Evolutionary conservation across 129 eudicot species (phyloP).

Genomic region (Lactuca saligna): DNA sequence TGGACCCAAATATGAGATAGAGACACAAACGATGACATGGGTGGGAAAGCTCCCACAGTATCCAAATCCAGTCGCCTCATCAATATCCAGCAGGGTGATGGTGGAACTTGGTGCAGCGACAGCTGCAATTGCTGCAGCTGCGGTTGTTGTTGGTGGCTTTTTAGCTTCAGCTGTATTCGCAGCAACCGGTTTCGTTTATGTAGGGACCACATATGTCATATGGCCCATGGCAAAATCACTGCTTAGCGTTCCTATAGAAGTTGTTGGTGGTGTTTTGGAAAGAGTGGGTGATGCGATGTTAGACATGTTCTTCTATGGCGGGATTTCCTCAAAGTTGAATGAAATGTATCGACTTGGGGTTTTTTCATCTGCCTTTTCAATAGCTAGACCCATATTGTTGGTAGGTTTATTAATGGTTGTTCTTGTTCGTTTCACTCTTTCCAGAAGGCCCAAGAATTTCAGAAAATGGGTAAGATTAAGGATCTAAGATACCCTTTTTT

Average conservation of each 20-base stretch:
- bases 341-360: constrained; percentile 53
- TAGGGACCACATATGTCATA: constrained; percentile 46
- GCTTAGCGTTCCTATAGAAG: constrained; percentile 42
- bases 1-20: constrained; percentile 77
- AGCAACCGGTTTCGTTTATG: constrained; percentile 61
- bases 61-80: constrained; percentile 78
- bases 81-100: constrained; percentile 78
- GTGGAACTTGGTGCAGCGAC: constrained; percentile 77
- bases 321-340: constrained; percentile 42
- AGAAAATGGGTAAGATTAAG: constrained; percentile 67
- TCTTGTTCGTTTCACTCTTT: constrained; percentile 79
- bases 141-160: constrained; percentile 65
- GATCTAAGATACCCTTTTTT: background rate
- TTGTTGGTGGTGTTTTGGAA: constrained; percentile 45
- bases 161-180: constrained; percentile 77
- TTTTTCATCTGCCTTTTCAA: constrained; percentile 41
- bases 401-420: constrained; percentile 56
- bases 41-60: constrained; percentile 66
- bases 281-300: constrained; percentile 45
- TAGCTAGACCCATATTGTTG: constrained; percentile 45
- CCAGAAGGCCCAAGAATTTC: constrained; percentile 83
- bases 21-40: constrained; percentile 62
- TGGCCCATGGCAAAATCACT: constrained; percentile 68
- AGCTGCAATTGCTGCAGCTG: constrained; percentile 70
- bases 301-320: constrained; percentile 56